Percentiles rank a stretch among this genome's conserved stretches.
phyloP scores from a whole-genome alignment of 2,329 filamentous ascomycete genomes.

The Stemphylium beticola region DNA sequence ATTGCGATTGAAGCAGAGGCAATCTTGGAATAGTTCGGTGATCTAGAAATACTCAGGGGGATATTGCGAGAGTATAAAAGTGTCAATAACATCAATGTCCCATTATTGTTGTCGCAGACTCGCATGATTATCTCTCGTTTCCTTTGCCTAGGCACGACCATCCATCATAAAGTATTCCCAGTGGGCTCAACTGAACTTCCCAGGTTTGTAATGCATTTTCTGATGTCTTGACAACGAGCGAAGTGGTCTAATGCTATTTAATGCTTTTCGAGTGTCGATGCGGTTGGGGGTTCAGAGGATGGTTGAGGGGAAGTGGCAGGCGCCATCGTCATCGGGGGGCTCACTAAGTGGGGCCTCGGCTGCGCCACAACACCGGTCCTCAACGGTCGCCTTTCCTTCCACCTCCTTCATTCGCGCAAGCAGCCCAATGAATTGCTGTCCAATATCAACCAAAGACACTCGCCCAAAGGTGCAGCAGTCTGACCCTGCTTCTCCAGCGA shows the following conservation, averaged over 20 bases:
- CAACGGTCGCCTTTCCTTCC: background rate
- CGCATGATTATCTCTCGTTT: too few species aligned
- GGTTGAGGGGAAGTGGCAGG: background rate
- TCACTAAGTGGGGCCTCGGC: slow-evolving; percentile 7
- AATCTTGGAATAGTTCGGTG: background rate
- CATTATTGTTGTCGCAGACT: too few species aligned
- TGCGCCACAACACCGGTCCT: slow-evolving; percentile 2
- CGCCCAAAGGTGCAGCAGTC: background rate
- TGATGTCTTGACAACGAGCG: too few species aligned
- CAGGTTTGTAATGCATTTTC: too few species aligned
- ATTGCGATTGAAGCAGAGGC: slow-evolving; percentile 38
- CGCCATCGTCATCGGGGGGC: slow-evolving; percentile 2
- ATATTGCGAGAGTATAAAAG: too few species aligned
- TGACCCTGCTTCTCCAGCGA: background rate
- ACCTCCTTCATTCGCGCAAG: background rate
- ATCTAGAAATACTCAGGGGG: too few species aligned
- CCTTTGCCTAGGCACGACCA: too few species aligned
- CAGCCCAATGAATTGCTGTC: background rate
- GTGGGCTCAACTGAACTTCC: too few species aligned
- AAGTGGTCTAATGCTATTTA: too few species aligned
- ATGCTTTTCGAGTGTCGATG: too few species aligned
- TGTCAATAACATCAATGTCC: too few species aligned
- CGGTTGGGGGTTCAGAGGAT: background rate
- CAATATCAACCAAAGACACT: background rate
- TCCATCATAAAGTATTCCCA: too few species aligned